These are phyloP conservation scores for Phytophthora pisi DNA, from an alignment of 352 stramenopile genomes.

Conservation along the genomic window DNA sequence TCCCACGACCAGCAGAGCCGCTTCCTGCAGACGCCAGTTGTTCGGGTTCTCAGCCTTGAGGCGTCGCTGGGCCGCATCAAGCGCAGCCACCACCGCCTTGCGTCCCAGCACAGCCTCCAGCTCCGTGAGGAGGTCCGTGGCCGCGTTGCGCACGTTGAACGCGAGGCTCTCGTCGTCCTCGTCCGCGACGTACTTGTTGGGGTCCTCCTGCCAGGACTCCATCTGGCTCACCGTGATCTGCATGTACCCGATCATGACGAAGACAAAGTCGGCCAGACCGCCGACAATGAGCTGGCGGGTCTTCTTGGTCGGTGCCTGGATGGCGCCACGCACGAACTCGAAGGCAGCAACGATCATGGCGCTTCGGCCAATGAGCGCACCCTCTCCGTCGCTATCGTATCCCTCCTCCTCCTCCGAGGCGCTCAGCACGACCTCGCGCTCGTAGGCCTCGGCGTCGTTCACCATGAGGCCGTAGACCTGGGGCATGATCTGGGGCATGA, in stretches of 20 bases:
- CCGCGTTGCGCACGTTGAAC: slow-evolving; percentile 80
- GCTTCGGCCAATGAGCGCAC: slow-evolving; percentile 62
- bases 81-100: slow-evolving; percentile 57
- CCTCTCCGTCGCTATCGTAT: slow-evolving; percentile 83
- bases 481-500: slow-evolving; percentile 77
- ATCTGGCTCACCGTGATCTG: slow-evolving; percentile 81
- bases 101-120: slow-evolving; percentile 68
- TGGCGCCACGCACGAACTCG: slow-evolving; percentile 74
- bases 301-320: slow-evolving; percentile 84
- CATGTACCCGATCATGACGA: slow-evolving; percentile 86
- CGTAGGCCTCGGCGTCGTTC: slow-evolving; percentile 49
- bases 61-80: slow-evolving; percentile 70
- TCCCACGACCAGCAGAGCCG: slow-evolving; percentile 72
- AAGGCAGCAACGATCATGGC: slow-evolving; percentile 75
- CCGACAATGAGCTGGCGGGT: slow-evolving; percentile 62
- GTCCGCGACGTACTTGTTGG: slow-evolving; percentile 86
- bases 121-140: slow-evolving; percentile 65
- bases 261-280: slow-evolving; percentile 72
- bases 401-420: slow-evolving; percentile 58
- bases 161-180: slow-evolving; percentile 85
- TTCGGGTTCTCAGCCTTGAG: slow-evolving; percentile 49
- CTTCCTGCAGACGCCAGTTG: slow-evolving; percentile 80
- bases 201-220: slow-evolving; percentile 77
- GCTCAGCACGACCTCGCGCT: slow-evolving; percentile 64
- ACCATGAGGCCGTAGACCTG: slow-evolving; percentile 67